Evolutionary conservation across 2,329 filamentous ascomycete genomes (phyloP).

Genomic region (Ceratocystis huliohia): DNA sequence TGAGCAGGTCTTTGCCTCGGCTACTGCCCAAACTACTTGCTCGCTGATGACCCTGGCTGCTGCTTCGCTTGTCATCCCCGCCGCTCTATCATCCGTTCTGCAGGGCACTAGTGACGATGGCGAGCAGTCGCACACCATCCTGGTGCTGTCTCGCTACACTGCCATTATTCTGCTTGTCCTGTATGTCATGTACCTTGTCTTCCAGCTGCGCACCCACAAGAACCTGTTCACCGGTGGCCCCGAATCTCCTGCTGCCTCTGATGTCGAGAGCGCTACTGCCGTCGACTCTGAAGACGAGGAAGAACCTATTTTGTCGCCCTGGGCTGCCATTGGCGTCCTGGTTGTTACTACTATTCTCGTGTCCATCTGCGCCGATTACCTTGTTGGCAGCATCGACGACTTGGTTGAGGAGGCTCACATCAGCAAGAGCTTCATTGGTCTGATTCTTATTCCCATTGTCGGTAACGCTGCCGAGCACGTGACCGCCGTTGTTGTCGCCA

Average conservation of each 20-base stretch:
- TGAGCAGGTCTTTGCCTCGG: slow-evolving; percentile 62
- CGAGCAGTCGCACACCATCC: slow-evolving; percentile 43
- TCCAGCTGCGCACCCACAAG: slow-evolving; percentile 65
- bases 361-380: slow-evolving; percentile 61
- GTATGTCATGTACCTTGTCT: slow-evolving; percentile 64
- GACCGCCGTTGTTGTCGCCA: slow-evolving; percentile 65
- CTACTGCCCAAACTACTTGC: slow-evolving; percentile 63
- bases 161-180: slow-evolving; percentile 61
- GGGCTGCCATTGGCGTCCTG: slow-evolving; percentile 53
- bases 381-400: slow-evolving; percentile 62
- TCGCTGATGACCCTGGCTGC: slow-evolving; percentile 65
- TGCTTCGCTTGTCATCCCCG: slow-evolving; percentile 66
- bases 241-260: slow-evolving; percentile 21
- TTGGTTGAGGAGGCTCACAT: slow-evolving; percentile 58
- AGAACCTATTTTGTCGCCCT: slow-evolving; percentile 43
- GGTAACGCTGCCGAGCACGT: slow-evolving; percentile 73
- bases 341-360: slow-evolving; percentile 57
- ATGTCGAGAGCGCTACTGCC: slow-evolving; percentile 33
- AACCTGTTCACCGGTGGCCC: slow-evolving; percentile 53
- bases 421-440: slow-evolving; percentile 69
- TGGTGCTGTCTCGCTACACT: slow-evolving; percentile 62
- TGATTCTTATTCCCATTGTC: slow-evolving; percentile 67
- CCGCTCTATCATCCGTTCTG: slow-evolving; percentile 58
- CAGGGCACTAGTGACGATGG: slow-evolving; percentile 32
- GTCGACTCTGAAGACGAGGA: slow-evolving; percentile 27